Evolutionary conservation across 345 rosid species (phyloP).

Genomic region (Populus euphratica): DNA sequence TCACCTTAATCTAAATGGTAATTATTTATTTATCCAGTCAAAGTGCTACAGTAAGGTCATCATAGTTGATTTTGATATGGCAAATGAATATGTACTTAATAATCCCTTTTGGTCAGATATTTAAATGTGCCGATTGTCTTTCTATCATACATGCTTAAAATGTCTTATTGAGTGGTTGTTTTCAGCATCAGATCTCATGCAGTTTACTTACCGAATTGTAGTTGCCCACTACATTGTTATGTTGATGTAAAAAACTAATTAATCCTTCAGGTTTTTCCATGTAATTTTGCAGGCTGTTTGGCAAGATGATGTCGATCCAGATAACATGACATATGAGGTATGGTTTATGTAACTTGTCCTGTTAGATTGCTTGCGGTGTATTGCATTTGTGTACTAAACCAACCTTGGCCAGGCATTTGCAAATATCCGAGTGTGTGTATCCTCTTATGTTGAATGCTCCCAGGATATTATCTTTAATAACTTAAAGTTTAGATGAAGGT

Average conservation of each 20-base stretch:
- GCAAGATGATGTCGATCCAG: conserved; percentile 63
- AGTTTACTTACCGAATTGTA: not conserved
- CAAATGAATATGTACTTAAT: not conserved
- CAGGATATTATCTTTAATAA: not conserved
- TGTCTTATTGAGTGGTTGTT: not conserved
- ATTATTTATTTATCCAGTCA: not conserved
- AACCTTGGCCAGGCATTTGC: not conserved
- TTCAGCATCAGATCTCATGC: not conserved
- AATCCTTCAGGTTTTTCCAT: not conserved
- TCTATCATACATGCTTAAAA: conserved; percentile 4
- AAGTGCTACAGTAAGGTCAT: not conserved
- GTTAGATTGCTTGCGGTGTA: not conserved
- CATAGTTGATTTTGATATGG: not conserved
- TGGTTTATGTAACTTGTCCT: conserved; percentile 18
- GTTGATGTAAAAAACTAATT: conserved; percentile 9
- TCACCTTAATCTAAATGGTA: not conserved
- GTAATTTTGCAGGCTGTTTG: conserved; percentile 45
- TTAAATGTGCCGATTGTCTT: not conserved
- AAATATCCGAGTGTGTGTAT: not conserved
- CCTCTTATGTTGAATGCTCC: not conserved
- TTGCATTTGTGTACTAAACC: not conserved
- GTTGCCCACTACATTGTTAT: not conserved
- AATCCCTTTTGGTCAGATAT: not conserved
- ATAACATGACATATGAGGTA: conserved; percentile 76
- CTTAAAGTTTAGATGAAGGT: not conserved